A percentile compares a stretch with the other conserved stretches of the same genome.
Conservation (phyloP, 2,329 filamentous ascomycete genomes). For the Metarhizium guizhouense region DNA sequence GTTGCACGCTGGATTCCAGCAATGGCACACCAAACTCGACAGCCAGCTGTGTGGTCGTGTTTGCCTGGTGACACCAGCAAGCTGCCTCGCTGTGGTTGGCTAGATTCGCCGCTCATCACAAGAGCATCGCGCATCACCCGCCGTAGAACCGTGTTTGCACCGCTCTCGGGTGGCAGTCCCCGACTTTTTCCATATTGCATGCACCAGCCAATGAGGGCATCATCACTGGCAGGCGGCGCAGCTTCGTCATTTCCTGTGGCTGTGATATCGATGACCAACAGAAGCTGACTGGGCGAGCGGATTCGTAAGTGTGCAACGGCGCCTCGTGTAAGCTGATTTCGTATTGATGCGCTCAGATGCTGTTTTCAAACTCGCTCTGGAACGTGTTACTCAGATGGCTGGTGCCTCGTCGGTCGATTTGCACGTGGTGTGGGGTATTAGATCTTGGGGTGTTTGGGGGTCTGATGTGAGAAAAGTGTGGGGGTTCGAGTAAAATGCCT, state of each 20-base stretch:
- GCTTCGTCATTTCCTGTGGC: constrained; percentile 1
- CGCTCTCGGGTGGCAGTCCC: not conserved
- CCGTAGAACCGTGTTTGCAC: not conserved
- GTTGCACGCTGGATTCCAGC: not conserved
- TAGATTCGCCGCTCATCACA: not conserved
- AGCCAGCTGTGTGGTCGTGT: not conserved
- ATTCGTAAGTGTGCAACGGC: not conserved
- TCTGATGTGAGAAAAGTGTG: not conserved
- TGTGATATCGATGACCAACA: constrained; percentile 1
- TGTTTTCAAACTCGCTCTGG: not conserved
- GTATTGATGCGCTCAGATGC: not conserved
- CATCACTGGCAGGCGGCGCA: not conserved
- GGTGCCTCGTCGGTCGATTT: not conserved
- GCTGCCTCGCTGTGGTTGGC: not conserved
- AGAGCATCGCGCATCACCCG: not conserved
- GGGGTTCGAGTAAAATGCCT: not conserved
- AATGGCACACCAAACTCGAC: not conserved
- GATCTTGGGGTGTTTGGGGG: not conserved
- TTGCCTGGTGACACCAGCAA: not conserved
- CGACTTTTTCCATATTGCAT: constrained; percentile 1
- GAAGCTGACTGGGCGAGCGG: not conserved
- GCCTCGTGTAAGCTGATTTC: not conserved
- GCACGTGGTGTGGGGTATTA: not conserved
- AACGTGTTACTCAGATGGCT: not conserved
- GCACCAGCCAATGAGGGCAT: not conserved